Conservation (phyloP, 108 stramenopile genomes). For the Nitzschia palea region DNA sequence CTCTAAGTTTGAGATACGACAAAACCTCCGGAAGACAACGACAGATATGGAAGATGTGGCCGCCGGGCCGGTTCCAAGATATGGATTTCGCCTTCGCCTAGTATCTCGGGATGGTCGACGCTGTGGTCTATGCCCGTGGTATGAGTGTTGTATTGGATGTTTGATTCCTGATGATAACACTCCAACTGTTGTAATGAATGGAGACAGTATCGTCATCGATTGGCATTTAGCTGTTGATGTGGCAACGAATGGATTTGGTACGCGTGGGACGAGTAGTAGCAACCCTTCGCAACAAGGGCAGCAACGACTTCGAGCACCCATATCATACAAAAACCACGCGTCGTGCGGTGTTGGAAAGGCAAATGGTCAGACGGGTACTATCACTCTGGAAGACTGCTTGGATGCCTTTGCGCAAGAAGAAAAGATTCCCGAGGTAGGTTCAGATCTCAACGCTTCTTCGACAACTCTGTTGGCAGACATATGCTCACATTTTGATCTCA, state of each 20-base stretch:
- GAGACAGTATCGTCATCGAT: slow-evolving; percentile 85
- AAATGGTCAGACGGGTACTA: slow-evolving; percentile 57
- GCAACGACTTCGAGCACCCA: slow-evolving; percentile 30
- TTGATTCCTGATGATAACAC: slow-evolving; percentile 78
- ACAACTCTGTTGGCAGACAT: background rate
- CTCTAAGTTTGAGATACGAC: slow-evolving; percentile 21
- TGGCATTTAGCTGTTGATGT: slow-evolving; percentile 89
- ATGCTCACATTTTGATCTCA: no score
- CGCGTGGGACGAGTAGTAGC: slow-evolving; percentile 22
- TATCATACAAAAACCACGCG: slow-evolving; percentile 63
- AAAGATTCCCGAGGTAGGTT: slow-evolving; percentile 75
- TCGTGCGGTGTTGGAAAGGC: slow-evolving; percentile 56
- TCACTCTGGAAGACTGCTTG: slow-evolving; percentile 85
- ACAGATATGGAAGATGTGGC: slow-evolving; percentile 74
- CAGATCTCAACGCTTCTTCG: no score
- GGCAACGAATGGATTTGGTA: slow-evolving; percentile 74
- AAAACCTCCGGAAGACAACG: slow-evolving; percentile 42
- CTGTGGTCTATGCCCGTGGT: slow-evolving; percentile 85
- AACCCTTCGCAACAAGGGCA: slow-evolving; percentile 27
- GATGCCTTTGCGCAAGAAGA: slow-evolving; percentile 88
- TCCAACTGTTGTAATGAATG: slow-evolving; percentile 71
- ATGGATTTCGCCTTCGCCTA: slow-evolving; percentile 81
- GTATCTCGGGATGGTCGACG: slow-evolving; percentile 76
- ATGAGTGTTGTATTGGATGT: slow-evolving; percentile 86
- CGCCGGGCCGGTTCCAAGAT: slow-evolving; percentile 74